These are phyloP conservation scores for Diaporthe longicolla DNA, from an alignment of 2,329 filamentous ascomycete species.

Conservation along the genomic window DNA sequence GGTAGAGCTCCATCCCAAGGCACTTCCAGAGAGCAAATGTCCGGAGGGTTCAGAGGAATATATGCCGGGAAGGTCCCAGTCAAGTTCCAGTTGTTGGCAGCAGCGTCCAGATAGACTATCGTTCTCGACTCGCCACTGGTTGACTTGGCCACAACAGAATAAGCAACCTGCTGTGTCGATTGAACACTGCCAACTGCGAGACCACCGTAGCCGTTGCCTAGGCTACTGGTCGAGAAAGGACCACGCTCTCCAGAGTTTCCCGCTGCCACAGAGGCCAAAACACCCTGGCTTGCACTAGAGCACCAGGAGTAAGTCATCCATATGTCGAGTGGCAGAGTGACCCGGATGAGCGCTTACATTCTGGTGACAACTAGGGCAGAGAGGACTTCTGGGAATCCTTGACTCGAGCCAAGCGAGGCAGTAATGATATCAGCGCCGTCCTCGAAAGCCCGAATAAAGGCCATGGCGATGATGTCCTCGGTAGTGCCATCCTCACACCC, in stretches of 20 bases:
- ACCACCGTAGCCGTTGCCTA: conserved; percentile 14
- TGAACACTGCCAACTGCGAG: conserved; percentile 29
- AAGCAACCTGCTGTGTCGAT: conserved; percentile 13
- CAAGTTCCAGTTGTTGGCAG: conserved; percentile 16
- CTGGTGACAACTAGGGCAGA: conserved; percentile 3
- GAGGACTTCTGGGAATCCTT: conserved; percentile 14
- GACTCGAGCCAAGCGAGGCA: conserved; percentile 3
- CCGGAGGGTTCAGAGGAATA: neutral
- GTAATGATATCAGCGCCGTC: conserved; percentile 14
- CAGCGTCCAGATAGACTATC: neutral
- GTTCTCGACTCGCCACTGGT: conserved; percentile 21
- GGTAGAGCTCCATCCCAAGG: conserved; percentile 4
- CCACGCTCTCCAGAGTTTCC: neutral
- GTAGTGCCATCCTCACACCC: conserved; percentile 14
- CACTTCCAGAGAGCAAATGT: neutral
- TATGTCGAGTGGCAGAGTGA: no score
- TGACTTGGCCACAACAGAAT: conserved; percentile 12
- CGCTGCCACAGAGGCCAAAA: neutral
- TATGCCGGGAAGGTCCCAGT: neutral
- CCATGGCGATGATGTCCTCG: conserved; percentile 4
- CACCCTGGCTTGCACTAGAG: neutral
- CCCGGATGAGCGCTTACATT: neutral
- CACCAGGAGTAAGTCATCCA: neutral
- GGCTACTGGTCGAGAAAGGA: conserved; percentile 20
- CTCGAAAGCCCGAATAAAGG: conserved; percentile 10